These are phyloP conservation scores for Glebionis coronaria DNA, from an alignment of 129 eudicot genomes.

Conservation along the genomic window DNA sequence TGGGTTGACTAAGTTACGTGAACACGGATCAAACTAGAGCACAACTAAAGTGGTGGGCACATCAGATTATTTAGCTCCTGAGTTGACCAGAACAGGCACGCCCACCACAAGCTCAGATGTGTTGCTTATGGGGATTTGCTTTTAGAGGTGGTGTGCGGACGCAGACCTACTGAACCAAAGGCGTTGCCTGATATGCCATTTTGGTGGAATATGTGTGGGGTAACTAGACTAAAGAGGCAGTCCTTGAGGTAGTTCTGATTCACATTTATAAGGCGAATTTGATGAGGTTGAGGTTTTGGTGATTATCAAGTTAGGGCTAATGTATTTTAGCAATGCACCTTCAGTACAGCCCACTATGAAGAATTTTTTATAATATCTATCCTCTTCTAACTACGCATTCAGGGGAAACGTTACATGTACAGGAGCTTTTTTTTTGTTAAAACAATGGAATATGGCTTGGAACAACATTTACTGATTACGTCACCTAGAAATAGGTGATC, in stretches of 20 bases:
- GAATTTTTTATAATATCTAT: too few species aligned
- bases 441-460: not conserved
- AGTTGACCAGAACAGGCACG: constrained; percentile 75
- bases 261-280: constrained; percentile 46
- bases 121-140: constrained; percentile 79
- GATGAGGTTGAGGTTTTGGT: constrained; percentile 48
- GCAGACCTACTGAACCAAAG: constrained; percentile 71
- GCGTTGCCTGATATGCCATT: constrained; percentile 64
- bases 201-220: constrained; percentile 89
- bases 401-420: not conserved
- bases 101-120: constrained; percentile 78
- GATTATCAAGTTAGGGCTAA: constrained; percentile 61
- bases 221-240: constrained; percentile 48
- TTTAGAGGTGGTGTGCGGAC: constrained; percentile 75
- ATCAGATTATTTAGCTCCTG: constrained; percentile 80
- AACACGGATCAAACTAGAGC: constrained; percentile 62
- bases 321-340: constrained; percentile 59
- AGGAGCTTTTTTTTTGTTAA: not conserved
- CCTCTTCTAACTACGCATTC: constrained; percentile 18
- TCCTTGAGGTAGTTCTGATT: constrained; percentile 61
- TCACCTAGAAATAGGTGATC: not conserved
- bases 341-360: constrained; percentile 51
- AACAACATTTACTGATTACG: not conserved
- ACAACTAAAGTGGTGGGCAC: constrained; percentile 85
- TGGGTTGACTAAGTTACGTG: constrained; percentile 72